Percentiles rank a stretch among this genome's conserved stretches.
These are phyloP conservation scores for Clathrospora elynae DNA, from an alignment of 2,329 filamentous ascomycete species.

Conservation along the genomic window DNA sequence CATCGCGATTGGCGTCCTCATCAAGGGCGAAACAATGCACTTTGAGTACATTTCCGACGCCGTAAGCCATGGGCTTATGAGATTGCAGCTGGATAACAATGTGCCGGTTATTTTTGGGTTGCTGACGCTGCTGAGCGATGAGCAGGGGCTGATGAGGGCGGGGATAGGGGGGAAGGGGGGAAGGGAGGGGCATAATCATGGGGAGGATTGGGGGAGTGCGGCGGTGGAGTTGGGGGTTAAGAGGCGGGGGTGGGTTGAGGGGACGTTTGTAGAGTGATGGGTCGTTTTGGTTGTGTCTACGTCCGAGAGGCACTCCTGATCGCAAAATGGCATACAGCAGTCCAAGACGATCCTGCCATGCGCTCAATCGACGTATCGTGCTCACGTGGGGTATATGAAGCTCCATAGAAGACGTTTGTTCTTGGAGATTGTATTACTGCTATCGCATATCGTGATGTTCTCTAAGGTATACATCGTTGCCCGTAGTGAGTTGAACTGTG, in stretches of 20 bases:
- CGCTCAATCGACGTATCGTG: no score
- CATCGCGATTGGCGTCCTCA: constrained; percentile 92
- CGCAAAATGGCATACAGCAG: no score
- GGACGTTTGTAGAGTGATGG: constrained; percentile 59
- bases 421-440: no score
- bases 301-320: no score
- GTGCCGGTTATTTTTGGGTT: constrained; percentile 92
- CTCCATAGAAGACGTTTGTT: neutral
- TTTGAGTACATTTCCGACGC: constrained; percentile 98
- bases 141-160: constrained; percentile 84
- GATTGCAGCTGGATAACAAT: constrained; percentile 85
- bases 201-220: constrained; percentile 92
- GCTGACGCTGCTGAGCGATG: constrained; percentile 84
- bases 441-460: no score
- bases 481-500: no score
- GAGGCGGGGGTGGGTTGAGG: constrained; percentile 80
- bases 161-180: constrained; percentile 62
- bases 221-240: constrained; percentile 94
- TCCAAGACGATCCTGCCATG: no score
- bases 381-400: neutral
- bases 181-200: constrained; percentile 79
- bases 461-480: no score
- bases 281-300: no score
- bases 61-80: constrained; percentile 91
- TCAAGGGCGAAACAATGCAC: constrained; percentile 99